Evolutionary conservation across 176 grass and related monocot genomes (phyloP), one percentile per base, ranked within the genome.

Genomic region (Metroxylon sagu): DNA sequence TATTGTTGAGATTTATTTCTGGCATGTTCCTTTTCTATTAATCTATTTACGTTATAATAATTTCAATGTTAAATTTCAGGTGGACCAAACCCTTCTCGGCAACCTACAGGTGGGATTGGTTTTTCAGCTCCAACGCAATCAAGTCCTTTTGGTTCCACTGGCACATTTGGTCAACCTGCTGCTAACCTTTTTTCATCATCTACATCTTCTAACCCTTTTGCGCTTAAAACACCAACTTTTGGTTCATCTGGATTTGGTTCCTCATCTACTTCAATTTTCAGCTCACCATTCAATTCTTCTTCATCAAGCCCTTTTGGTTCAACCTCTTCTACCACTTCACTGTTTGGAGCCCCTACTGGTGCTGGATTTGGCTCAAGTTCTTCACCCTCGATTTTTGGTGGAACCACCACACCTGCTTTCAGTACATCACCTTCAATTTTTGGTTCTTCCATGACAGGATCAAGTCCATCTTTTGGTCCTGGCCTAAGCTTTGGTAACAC

Each of bases 71-170:
- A 54, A 74, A 29, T 68, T 18, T 35, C 79, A 90, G 88, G 88
- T 77, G 88, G 88, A 71, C 88, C 88, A 5, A 92, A 75, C 43
- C 50, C 83, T 64, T 86, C 84, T 53, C 79, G 69, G 71, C 68
- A 71, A 64, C 56, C 64, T 63, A 68, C 49, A 53, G 53, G 3
- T 5, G 57, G 68, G 15, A 64, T 73, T 56, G 57, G 39, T 27
- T 77, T 81, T 59, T 31, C 60, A 50, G 21, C 39, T 19, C 28
- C 71, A 48, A 65, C 35, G 3, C 74, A 65, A 58, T 54, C 23
- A 3, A 74, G 61, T 51, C 19, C 74, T 52, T 78, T 83, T 43
- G 31, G 75, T 56, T 8, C 31, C 6, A 48, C 80, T 35, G 67
- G 56, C 14, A 18, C 59, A 60, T 80, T 83, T 53, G 68, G 56